phyloP scores from a whole-genome alignment of 768 basidiomycete species.

The Trametes cingulata region DNA sequence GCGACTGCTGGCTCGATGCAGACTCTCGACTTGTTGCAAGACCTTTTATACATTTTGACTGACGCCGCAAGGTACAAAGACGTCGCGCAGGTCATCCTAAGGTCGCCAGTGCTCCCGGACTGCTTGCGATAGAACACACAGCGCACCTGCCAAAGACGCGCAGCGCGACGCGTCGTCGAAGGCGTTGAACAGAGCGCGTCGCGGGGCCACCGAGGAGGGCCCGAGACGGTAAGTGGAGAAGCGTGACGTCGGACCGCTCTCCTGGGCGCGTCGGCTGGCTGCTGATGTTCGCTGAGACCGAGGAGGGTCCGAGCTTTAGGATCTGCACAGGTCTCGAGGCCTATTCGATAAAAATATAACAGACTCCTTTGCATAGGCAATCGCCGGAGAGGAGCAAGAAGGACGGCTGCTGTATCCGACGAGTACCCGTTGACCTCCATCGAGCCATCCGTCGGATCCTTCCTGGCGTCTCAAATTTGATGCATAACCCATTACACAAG shows the following conservation, averaged over 20 bases:
- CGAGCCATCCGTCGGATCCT: not conserved
- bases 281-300: constrained; percentile 11
- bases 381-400: not conserved
- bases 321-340: constrained; percentile 1
- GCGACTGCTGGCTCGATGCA: constrained; percentile 18
- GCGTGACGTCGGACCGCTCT: not conserved
- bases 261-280: not conserved
- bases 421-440: not conserved
- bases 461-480: not conserved
- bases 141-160: constrained; percentile 2
- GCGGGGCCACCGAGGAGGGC: constrained; percentile 3
- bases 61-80: not conserved
- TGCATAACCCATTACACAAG: not conserved
- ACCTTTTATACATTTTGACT: constrained; percentile 6
- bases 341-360: not conserved
- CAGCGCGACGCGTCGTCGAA: constrained; percentile 5
- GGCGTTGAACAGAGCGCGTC: constrained; percentile 1
- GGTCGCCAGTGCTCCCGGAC: not conserved
- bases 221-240: not conserved
- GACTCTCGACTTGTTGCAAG: not conserved
- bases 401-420: constrained; percentile 2
- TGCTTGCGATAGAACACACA: not conserved
- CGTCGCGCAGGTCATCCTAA: not conserved
- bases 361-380: not conserved
- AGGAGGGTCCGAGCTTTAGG: constrained; percentile 7